Conservation (phyloP, 768 basidiomycete species). For the Rhizopogon vinicolor region DNA sequence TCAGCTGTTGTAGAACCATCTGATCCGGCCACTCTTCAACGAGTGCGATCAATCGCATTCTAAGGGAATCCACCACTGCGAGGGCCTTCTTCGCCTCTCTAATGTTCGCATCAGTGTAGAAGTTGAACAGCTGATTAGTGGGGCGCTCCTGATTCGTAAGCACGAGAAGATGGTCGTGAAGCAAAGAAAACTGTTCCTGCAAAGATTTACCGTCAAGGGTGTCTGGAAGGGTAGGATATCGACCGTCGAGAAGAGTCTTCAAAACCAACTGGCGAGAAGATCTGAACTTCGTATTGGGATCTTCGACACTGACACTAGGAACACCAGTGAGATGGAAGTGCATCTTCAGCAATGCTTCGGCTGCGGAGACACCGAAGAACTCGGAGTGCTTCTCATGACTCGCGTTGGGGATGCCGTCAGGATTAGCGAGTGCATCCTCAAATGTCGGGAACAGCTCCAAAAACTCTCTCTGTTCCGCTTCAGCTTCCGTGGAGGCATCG, state of each 20-base stretch:
- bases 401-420: constrained; percentile 1
- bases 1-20: constrained; percentile 89
- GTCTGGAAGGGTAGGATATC: constrained; percentile 29
- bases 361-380: constrained; percentile 25
- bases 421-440: constrained; percentile 47
- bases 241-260: constrained; percentile 26
- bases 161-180: constrained; percentile 36
- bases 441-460: constrained; percentile 81
- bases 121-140: constrained; percentile 46
- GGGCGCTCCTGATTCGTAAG: constrained; percentile 22
- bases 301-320: not conserved
- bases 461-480: constrained; percentile 82
- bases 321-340: constrained; percentile 41
- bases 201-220: constrained; percentile 48
- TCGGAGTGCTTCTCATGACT: not conserved
- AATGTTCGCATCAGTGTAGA: constrained; percentile 79
- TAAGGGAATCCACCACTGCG: constrained; percentile 45
- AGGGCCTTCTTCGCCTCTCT: constrained; percentile 62
- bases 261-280: constrained; percentile 30
- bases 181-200: constrained; percentile 45
- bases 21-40: constrained; percentile 93
- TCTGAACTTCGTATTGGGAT: constrained; percentile 21
- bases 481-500: constrained; percentile 57
- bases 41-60: constrained; percentile 47
- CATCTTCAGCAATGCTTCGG: constrained; percentile 36